phyloP scores from a whole-genome alignment of 257 asterid species.

The Solanum paucissectum region DNA sequence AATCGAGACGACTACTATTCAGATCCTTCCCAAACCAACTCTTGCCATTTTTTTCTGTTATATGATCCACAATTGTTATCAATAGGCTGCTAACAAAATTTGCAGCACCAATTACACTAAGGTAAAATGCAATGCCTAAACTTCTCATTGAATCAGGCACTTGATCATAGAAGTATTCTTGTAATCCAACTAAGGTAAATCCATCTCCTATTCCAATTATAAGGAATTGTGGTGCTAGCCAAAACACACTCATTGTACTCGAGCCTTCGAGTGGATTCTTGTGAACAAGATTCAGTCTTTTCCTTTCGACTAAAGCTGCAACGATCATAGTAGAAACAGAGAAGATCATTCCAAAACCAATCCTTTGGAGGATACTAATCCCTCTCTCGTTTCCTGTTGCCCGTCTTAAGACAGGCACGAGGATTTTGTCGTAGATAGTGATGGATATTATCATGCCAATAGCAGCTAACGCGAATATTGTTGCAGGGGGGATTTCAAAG shows the following conservation, averaged over 20 bases:
- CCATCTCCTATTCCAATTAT: slow-evolving; percentile 65
- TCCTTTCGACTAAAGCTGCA: slow-evolving; percentile 57
- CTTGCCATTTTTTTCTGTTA: slow-evolving; percentile 32
- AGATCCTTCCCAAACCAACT: slow-evolving; percentile 39
- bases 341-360: slow-evolving; percentile 66
- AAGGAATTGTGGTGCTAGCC: slow-evolving; percentile 84
- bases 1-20: slow-evolving; percentile 24
- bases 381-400: slow-evolving; percentile 59
- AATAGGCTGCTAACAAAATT: slow-evolving; percentile 54
- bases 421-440: slow-evolving; percentile 44
- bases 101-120: slow-evolving; percentile 62
- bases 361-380: slow-evolving; percentile 52
- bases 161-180: slow-evolving; percentile 73
- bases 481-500: slow-evolving; percentile 62
- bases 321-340: slow-evolving; percentile 38
- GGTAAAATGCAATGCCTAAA: slow-evolving; percentile 63
- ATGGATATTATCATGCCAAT: slow-evolving; percentile 59
- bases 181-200: slow-evolving; percentile 72
- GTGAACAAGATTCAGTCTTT: slow-evolving; percentile 18
- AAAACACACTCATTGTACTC: slow-evolving; percentile 66
- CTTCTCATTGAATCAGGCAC: slow-evolving; percentile 93
- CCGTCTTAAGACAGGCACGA: slow-evolving; percentile 48
- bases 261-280: slow-evolving; percentile 21
- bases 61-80: slow-evolving; percentile 53
- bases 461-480: slow-evolving; percentile 52